These are phyloP conservation scores for Samsoniella hepiali DNA, from an alignment of 2,329 filamentous ascomycete species.

Conservation along the genomic window DNA sequence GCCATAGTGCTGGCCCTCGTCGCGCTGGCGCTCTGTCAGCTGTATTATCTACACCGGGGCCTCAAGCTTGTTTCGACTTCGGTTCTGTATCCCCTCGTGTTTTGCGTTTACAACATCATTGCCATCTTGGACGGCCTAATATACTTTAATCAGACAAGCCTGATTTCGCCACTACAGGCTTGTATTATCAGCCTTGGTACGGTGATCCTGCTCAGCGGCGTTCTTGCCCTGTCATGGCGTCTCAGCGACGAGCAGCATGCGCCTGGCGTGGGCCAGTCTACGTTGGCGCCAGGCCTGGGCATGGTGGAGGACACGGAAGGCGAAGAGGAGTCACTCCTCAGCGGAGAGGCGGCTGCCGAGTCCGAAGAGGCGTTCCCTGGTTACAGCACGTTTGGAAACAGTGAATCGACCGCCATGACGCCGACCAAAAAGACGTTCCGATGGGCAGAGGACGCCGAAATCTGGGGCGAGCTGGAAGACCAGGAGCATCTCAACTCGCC, in stretches of 20 bases:
- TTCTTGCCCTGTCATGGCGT: slow-evolving; percentile 90
- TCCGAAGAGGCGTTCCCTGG: slow-evolving; percentile 39
- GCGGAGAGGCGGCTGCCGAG: slow-evolving; percentile 42
- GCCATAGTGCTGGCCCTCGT: slow-evolving; percentile 80
- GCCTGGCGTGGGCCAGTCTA: slow-evolving; percentile 60
- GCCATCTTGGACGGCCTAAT: slow-evolving; percentile 96
- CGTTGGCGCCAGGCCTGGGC: slow-evolving; percentile 77
- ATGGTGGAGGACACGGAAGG: slow-evolving; percentile 67
- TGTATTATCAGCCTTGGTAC: slow-evolving; percentile 84
- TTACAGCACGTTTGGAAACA: slow-evolving; percentile 49
- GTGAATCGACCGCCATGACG: slow-evolving; percentile 37
- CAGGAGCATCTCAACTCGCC: slow-evolving; percentile 49
- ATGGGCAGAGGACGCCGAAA: slow-evolving; percentile 70
- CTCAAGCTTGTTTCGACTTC: slow-evolving; percentile 94
- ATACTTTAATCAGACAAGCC: slow-evolving; percentile 87
- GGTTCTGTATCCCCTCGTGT: slow-evolving; percentile 92
- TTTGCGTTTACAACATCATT: slow-evolving; percentile 99
- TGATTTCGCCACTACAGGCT: slow-evolving; percentile 72
- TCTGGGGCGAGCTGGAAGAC: slow-evolving; percentile 86
- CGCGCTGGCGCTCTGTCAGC: slow-evolving; percentile 77
- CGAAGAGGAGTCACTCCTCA: slow-evolving; percentile 56
- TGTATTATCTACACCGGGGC: slow-evolving; percentile 93
- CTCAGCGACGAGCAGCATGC: slow-evolving; percentile 72
- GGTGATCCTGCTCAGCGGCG: slow-evolving; percentile 77
- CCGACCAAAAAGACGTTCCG: slow-evolving; percentile 47